These are phyloP conservation scores for Coniferiporia weirii DNA, from an alignment of 1,284 basidiomycete species.

Conservation along the genomic window DNA sequence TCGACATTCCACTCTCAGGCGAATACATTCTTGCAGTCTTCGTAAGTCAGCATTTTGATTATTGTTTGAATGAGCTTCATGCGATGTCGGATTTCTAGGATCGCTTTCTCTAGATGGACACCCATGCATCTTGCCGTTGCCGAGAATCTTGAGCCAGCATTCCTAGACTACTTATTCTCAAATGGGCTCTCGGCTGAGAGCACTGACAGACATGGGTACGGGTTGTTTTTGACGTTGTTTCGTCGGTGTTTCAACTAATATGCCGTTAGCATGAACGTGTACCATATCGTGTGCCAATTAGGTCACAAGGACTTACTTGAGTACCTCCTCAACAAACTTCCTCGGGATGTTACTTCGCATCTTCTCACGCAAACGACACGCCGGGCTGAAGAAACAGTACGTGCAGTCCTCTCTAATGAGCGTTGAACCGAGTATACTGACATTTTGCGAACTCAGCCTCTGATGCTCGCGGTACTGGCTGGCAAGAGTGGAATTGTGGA, in stretches of 20 bases:
- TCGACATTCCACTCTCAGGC: neutral
- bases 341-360: conserved; percentile 38
- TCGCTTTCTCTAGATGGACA: conserved; percentile 38
- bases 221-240: neutral
- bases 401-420: conserved; percentile 15
- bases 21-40: conserved; percentile 1
- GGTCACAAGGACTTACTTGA: conserved; percentile 32
- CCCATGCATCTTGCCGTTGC: conserved; percentile 40
- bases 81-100: neutral
- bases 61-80: neutral
- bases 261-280: conserved; percentile 46
- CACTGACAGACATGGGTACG: conserved; percentile 41
- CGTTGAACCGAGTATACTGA: neutral
- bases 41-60: conserved; percentile 26
- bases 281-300: conserved; percentile 37
- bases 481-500: conserved; percentile 27
- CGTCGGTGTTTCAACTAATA: neutral
- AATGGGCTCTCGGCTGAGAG: conserved; percentile 41
- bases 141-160: conserved; percentile 24
- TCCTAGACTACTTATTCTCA: conserved; percentile 47
- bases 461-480: conserved; percentile 43
- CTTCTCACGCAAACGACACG: conserved; percentile 44
- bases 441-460: conserved; percentile 34
- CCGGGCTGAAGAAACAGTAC: conserved; percentile 39
- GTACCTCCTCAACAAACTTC: conserved; percentile 44